Percentiles rank a stretch among this genome's conserved stretches.
phyloP scores from a whole-genome alignment of 148 eudicot species.

The Amaranthus hypochondriacus region DNA sequence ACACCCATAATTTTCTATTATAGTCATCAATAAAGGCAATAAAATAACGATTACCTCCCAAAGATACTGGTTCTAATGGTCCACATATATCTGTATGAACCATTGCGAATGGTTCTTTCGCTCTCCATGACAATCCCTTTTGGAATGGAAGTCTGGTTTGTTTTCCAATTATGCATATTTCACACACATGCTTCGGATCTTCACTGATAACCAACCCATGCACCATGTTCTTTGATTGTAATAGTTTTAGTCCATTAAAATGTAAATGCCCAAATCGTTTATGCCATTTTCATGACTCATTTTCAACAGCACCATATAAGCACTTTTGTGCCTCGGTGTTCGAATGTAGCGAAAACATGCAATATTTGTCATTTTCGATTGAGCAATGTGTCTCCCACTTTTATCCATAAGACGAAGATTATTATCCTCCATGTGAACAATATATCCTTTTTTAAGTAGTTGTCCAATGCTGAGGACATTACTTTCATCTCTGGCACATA shows the following conservation, averaged over 20 bases:
- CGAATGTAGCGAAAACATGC: conserved; percentile 7
- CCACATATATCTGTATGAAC: too few species aligned
- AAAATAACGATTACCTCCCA: neutral
- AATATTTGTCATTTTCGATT: neutral
- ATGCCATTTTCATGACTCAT: neutral
- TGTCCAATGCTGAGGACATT: neutral
- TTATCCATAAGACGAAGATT: neutral
- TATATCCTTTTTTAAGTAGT: neutral
- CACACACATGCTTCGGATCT: too few species aligned
- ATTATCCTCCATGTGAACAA: neutral
- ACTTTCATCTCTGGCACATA: neutral
- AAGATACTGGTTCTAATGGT: neutral
- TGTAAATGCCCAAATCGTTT: too few species aligned
- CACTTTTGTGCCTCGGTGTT: conserved; percentile 6
- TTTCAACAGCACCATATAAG: neutral
- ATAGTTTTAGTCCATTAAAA: too few species aligned
- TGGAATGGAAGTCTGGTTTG: too few species aligned
- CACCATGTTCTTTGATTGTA: too few species aligned
- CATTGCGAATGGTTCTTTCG: too few species aligned
- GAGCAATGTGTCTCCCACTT: neutral
- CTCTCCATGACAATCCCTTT: too few species aligned
- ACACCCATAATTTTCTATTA: neutral
- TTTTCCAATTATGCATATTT: too few species aligned
- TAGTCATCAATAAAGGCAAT: too few species aligned
- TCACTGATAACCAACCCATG: too few species aligned